phyloP scores from a whole-genome alignment of 345 rosid species.

The Crucihimalaya himalaica region DNA sequence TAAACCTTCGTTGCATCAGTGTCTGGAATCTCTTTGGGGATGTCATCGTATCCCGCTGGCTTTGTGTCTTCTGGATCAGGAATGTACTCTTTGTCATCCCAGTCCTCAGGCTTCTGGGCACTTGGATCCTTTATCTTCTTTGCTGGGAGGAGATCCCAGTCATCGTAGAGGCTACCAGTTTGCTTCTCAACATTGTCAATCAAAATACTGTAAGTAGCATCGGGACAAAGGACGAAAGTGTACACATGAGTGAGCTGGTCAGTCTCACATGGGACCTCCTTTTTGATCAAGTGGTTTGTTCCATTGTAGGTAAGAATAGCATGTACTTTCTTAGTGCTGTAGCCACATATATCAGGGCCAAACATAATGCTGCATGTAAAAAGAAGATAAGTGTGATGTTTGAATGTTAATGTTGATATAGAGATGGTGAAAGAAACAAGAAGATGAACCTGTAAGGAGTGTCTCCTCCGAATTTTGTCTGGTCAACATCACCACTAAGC shows the following conservation, averaged over 20 bases:
- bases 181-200: slow-evolving; percentile 96
- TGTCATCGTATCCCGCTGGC: slow-evolving; percentile 98
- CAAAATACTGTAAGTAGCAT: slow-evolving; percentile 91
- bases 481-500: slow-evolving; percentile 84
- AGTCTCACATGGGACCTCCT: slow-evolving; percentile 98
- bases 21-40: slow-evolving; percentile 88
- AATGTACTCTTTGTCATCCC: slow-evolving; percentile 93
- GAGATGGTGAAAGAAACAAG: not conserved
- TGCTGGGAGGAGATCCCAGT: slow-evolving; percentile 93
- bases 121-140: slow-evolving; percentile 94
- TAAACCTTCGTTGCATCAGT: slow-evolving; percentile 87
- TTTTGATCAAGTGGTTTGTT: slow-evolving; percentile 83
- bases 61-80: slow-evolving; percentile 92
- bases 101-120: slow-evolving; percentile 98
- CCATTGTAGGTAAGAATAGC: slow-evolving; percentile 87
- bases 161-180: slow-evolving; percentile 86
- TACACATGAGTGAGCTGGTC: slow-evolving; percentile 97
- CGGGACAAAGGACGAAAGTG: slow-evolving; percentile 85
- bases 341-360: slow-evolving; percentile 98
- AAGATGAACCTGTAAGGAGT: slow-evolving; percentile 80
- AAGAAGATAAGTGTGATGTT: not conserved
- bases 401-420: not conserved
- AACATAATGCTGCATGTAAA: slow-evolving; percentile 85
- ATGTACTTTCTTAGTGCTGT: slow-evolving; percentile 97
- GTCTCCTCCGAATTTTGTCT: slow-evolving; percentile 95